A percentile compares a stretch with the other conserved stretches of the same genome.
Conservation (phyloP, 257 asterid species). For the Solanum boliviense region DNA sequence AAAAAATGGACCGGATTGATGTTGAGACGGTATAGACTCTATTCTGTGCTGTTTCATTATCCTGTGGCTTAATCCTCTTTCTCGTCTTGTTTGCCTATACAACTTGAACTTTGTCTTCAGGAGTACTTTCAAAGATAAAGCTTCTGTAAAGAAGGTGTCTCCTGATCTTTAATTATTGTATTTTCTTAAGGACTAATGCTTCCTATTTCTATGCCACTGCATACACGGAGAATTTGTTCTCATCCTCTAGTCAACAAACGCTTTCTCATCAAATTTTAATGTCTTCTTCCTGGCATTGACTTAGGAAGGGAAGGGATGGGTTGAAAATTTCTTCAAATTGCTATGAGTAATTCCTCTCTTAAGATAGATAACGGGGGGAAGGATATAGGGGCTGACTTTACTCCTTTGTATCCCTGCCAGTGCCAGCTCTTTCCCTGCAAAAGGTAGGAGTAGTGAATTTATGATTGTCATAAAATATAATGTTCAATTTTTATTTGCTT, state of each 20-base stretch:
- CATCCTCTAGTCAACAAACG: background rate
- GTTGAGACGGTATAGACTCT: constrained; percentile 74
- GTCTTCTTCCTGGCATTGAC: background rate
- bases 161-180: background rate
- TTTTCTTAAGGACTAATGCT: background rate
- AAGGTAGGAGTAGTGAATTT: background rate
- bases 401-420: background rate
- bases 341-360: background rate
- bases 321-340: background rate
- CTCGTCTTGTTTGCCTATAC: background rate
- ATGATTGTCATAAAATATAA: background rate
- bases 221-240: background rate
- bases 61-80: background rate
- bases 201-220: background rate
- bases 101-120: background rate
- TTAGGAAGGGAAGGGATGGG: background rate
- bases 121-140: background rate
- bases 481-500: background rate
- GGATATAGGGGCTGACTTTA: background rate
- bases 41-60: constrained; percentile 3
- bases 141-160: background rate
- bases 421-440: background rate
- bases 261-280: background rate
- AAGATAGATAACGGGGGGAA: background rate
- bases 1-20: constrained; percentile 87